Conservation (phyloP, 2,329 filamentous ascomycete species). For the Seiridium cupressi region DNA sequence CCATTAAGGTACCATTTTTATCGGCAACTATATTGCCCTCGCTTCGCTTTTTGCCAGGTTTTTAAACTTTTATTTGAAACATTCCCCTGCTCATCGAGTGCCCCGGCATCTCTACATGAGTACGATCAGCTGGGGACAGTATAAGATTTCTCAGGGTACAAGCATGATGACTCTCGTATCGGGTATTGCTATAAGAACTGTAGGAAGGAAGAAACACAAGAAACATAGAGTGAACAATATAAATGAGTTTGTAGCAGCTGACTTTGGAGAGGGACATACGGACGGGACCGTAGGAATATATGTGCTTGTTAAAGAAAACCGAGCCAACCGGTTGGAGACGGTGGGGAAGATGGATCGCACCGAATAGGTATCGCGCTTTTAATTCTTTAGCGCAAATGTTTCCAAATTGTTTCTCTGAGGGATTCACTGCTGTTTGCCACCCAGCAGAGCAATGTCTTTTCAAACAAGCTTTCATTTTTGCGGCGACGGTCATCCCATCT, state of each 20-base stretch:
- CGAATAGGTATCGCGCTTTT: no score
- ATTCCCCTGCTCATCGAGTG: background rate
- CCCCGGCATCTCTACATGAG: slow-evolving; percentile 12
- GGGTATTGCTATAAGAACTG: slow-evolving; percentile 11
- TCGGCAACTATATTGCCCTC: slow-evolving; percentile 66
- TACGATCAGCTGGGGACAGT: slow-evolving; percentile 11
- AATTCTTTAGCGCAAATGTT: no score
- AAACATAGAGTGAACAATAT: slow-evolving; percentile 3
- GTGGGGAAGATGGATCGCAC: no score
- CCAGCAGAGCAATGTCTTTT: background rate
- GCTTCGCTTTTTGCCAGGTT: slow-evolving; percentile 10
- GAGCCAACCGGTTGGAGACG: no score
- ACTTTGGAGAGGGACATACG: background rate
- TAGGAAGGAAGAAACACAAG: slow-evolving; percentile 11
- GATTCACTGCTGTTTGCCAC: slow-evolving; percentile 1
- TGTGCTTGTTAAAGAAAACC: no score
- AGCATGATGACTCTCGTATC: slow-evolving; percentile 10
- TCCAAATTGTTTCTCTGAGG: background rate
- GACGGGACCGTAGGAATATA: background rate
- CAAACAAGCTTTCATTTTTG: background rate
- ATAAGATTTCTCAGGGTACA: slow-evolving; percentile 16
- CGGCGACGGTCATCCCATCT: background rate
- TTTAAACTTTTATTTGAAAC: background rate
- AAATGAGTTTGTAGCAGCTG: background rate
- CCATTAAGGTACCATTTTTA: slow-evolving; percentile 60